Evolutionary conservation across 2,329 filamentous ascomycete genomes (phyloP).

Genomic region (Claviceps fusiformis): DNA sequence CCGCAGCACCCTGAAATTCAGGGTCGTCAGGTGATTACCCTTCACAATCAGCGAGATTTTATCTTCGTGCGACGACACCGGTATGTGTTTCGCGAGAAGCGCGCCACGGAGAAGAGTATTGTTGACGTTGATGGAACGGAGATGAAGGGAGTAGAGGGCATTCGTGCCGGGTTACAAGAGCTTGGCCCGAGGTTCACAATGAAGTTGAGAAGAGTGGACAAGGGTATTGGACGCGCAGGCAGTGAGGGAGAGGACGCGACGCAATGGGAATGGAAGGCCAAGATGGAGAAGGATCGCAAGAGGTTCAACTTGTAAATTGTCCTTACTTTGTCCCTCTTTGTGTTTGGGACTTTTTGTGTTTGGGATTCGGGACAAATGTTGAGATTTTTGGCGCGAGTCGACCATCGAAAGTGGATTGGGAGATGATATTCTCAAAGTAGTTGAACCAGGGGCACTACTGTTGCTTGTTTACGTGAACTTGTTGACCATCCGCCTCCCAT

Average conservation of each 20-base stretch:
- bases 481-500: too few relatives aligned
- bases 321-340: not conserved
- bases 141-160: slow-evolving; percentile 71
- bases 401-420: too few relatives aligned
- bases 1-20: slow-evolving; percentile 71
- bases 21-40: slow-evolving; percentile 77
- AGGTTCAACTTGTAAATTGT: slow-evolving; percentile 69
- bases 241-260: slow-evolving; percentile 60
- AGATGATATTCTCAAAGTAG: too few relatives aligned
- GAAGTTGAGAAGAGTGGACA: slow-evolving; percentile 82
- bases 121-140: slow-evolving; percentile 69
- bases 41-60: slow-evolving; percentile 93
- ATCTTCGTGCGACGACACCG: slow-evolving; percentile 85
- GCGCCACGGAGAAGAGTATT: slow-evolving; percentile 74
- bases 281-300: slow-evolving; percentile 88
- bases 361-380: too few relatives aligned
- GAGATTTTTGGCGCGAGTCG: not conserved
- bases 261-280: slow-evolving; percentile 94
- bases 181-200: slow-evolving; percentile 62
- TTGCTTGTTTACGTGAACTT: too few relatives aligned
- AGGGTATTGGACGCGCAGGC: slow-evolving; percentile 61
- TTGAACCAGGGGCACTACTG: too few relatives aligned
- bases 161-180: slow-evolving; percentile 81
- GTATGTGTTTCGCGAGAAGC: slow-evolving; percentile 86
- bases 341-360: too few relatives aligned